Evolutionary conservation across 805 yeast species (phyloP), one percentile per base, ranked within the genome.

Genomic region (Saturnispora diversa): DNA sequence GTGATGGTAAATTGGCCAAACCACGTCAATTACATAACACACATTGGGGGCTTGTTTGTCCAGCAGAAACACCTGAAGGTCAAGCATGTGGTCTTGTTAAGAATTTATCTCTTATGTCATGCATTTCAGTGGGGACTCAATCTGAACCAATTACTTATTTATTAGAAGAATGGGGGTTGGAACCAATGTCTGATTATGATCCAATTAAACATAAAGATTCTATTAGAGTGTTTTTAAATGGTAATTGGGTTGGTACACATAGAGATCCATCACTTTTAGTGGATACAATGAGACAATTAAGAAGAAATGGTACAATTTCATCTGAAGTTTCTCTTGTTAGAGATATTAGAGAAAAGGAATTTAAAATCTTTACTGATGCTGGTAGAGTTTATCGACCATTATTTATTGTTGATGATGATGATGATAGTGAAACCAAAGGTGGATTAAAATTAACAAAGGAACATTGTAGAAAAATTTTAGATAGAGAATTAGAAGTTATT

Each of bases 41-140:
- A 23, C 99, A 92, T 67, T 92, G 99, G 99, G 99, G 99, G 57
- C 74, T 92, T 54, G 97, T 92, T 33, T 92, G 99, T 68, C 99
- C 99, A 39, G 99, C 99, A 19, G 99, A 92, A 65, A 92, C 99
- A 13, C 99, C 99, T 3, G 99, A 92, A 70, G 99, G 99, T 58
- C 99, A 92, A 69, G 98, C 99, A 26, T 92, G 99, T 83, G 99
- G 99, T 58, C 72, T 92, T 63, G 98, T 92, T 41, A 92, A 92
- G 70, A 92, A 92, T 64, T 70, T 92, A 60, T 88, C 97, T 1
- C 69, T 92, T 51, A 88, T 92, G 97, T 78, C 97, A 1, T 87
- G 97, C 70, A 87, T 92, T 39, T 90, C 98, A 21, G 98, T 92
- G 48, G 98, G 99, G 62, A 76, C 95, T 6, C 85, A 94, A n/a